Evolutionary conservation across 2,329 filamentous ascomycete genomes (phyloP).

Genomic region (Ophiostoma perfectum): DNA sequence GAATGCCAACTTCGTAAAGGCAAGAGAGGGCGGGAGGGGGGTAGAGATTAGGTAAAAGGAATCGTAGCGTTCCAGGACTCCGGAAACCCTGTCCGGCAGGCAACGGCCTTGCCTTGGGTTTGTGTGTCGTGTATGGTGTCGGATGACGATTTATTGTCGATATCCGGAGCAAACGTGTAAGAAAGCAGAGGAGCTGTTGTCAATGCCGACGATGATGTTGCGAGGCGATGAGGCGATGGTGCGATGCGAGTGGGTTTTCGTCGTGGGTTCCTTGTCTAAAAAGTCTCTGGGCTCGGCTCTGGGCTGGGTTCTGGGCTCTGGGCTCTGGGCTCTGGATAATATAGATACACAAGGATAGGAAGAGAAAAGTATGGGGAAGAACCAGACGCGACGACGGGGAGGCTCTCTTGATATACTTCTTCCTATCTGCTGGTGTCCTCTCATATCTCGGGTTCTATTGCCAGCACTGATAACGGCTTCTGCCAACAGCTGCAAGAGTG

Average conservation of each 20-base stretch:
- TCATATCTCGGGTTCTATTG: neutral
- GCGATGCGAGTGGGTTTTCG: slow-evolving; percentile 4
- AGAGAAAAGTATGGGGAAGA: neutral
- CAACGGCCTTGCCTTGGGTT: neutral
- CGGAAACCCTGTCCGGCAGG: neutral
- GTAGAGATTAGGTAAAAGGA: slow-evolving; percentile 6
- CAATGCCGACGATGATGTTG: slow-evolving; percentile 4
- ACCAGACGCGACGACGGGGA: neutral
- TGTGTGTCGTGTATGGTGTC: neutral
- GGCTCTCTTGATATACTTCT: slow-evolving; percentile 10
- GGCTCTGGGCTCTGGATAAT: neutral
- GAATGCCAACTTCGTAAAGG: neutral
- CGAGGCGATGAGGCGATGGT: slow-evolving; percentile 1
- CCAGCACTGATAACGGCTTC: neutral
- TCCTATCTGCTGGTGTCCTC: neutral
- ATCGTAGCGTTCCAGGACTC: neutral
- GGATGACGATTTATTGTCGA: neutral
- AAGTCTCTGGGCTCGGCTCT: too few species aligned
- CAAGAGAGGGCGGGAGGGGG: neutral
- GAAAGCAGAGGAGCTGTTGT: neutral
- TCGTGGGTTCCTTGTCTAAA: too few species aligned
- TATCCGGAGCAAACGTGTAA: neutral
- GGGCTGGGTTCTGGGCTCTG: too few species aligned
- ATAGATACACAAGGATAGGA: neutral
- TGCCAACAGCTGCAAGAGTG: neutral